A percentile compares a stretch with the other conserved stretches of the same genome.
Evolutionary conservation across 768 basidiomycete genomes (phyloP).

Genomic region (Leccinum arenicola): DNA sequence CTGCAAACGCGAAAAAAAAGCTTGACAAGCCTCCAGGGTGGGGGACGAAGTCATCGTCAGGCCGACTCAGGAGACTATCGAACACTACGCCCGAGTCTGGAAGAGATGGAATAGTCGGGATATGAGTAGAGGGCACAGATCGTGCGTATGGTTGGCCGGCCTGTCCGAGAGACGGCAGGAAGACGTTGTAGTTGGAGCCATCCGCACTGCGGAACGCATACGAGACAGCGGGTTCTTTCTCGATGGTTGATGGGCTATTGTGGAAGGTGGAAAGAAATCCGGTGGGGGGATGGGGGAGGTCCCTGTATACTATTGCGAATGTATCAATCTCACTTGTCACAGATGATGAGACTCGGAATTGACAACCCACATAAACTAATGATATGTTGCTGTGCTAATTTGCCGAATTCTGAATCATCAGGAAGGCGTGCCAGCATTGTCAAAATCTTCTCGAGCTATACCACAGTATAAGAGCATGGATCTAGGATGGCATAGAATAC

Average conservation of each 20-base stretch:
- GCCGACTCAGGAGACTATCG: conserved; percentile 57
- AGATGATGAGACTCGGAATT: background rate
- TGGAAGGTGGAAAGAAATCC: conserved; percentile 42
- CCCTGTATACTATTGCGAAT: conserved; percentile 59
- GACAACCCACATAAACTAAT: conserved; percentile 55
- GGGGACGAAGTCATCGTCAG: conserved; percentile 35
- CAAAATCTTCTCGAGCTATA: conserved; percentile 61
- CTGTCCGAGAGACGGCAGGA: conserved; percentile 52
- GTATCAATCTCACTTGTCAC: background rate
- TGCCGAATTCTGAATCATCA: conserved; percentile 26
- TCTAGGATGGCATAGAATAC: conserved; percentile 19
- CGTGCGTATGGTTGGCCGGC: conserved; percentile 68
- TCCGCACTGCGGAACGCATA: conserved; percentile 60
- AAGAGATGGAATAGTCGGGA: conserved; percentile 43
- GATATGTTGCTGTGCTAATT: conserved; percentile 45
- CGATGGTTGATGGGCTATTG: background rate
- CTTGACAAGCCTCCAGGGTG: conserved; percentile 72
- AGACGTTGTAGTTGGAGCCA: conserved; percentile 58
- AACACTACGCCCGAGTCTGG: conserved; percentile 71
- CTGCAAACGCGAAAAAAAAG: conserved; percentile 77
- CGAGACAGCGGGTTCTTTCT: conserved; percentile 20
- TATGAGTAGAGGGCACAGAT: conserved; percentile 51
- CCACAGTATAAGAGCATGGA: conserved; percentile 1
- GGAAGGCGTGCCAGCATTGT: conserved; percentile 57
- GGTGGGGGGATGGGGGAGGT: conserved; percentile 72